Conservation (phyloP, 768 basidiomycete species). For the Leccinum incarnatum region DNA sequence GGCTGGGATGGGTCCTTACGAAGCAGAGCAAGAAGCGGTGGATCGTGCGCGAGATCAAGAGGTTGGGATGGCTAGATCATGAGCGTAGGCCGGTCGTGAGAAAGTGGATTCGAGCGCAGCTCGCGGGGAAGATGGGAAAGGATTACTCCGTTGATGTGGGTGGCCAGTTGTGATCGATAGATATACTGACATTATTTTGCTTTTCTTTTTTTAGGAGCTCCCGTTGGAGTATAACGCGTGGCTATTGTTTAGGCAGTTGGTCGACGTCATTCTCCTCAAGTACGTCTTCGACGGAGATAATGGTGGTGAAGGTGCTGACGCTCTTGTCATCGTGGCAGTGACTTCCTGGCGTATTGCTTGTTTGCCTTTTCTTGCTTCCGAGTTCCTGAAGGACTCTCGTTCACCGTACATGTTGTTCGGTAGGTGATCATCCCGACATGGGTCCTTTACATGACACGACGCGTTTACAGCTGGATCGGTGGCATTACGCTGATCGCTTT, state of each 20-base stretch:
- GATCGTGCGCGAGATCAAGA: constrained; percentile 81
- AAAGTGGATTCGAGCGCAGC: constrained; percentile 82
- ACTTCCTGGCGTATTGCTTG: constrained; percentile 92
- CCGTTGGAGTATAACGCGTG: constrained; percentile 95
- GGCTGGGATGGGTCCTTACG: constrained; percentile 90
- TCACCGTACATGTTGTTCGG: constrained; percentile 76
- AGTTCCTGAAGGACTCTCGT: constrained; percentile 74
- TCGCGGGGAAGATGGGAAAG: constrained; percentile 90
- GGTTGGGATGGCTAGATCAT: constrained; percentile 87
- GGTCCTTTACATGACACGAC: not conserved
- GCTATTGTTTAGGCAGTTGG: constrained; percentile 93
- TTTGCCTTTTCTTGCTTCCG: constrained; percentile 94
- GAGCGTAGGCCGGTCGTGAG: constrained; percentile 58
- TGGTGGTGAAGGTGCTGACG: not conserved
- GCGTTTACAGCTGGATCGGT: constrained; percentile 68
- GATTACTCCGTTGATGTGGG: constrained; percentile 90
- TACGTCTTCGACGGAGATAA: constrained; percentile 49
- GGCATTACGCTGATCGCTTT: constrained; percentile 85
- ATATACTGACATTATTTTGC: constrained; percentile 45
- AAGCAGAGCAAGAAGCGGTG: constrained; percentile 95
- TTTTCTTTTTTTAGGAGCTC: constrained; percentile 53
- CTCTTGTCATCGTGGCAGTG: constrained; percentile 45
- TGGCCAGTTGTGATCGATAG: constrained; percentile 13
- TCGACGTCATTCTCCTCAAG: constrained; percentile 96
- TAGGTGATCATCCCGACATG: constrained; percentile 25